These are phyloP conservation scores for Melampsora larici-populina DNA, from an alignment of 1,284 basidiomycete genomes.

Conservation along the genomic window DNA sequence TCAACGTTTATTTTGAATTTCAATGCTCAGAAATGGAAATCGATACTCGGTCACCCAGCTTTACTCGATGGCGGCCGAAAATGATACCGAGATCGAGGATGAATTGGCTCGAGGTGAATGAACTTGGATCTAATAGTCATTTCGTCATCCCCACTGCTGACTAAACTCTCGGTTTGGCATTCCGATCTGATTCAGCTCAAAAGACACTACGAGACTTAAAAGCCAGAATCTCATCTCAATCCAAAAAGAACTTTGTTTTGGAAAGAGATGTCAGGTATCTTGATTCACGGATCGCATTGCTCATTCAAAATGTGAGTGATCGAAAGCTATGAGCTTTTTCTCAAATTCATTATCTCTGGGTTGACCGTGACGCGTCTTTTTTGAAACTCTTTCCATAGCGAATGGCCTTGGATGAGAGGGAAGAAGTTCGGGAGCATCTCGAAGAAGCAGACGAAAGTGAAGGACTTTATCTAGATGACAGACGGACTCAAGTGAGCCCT, in stretches of 20 bases:
- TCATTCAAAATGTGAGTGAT: slow-evolving; percentile 85
- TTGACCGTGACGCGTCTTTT: background rate
- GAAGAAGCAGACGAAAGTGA: slow-evolving; percentile 90
- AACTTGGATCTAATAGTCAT: too few species aligned
- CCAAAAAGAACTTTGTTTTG: slow-evolving; percentile 81
- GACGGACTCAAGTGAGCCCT: slow-evolving; percentile 62
- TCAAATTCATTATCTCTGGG: too few species aligned
- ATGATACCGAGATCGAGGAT: slow-evolving; percentile 52
- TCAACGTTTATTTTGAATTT: too few species aligned
- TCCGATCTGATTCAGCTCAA: slow-evolving; percentile 54
- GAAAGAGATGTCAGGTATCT: slow-evolving; percentile 97
- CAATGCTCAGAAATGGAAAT: too few species aligned
- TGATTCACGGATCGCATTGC: slow-evolving; percentile 90
- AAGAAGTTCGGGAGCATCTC: slow-evolving; percentile 82
- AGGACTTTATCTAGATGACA: slow-evolving; percentile 86
- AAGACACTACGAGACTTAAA: too few species aligned
- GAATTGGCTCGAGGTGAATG: too few species aligned
- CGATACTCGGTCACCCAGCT: too few species aligned
- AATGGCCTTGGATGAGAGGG: too few species aligned
- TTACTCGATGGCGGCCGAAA: too few species aligned
- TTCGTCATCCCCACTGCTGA: too few species aligned
- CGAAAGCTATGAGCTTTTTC: background rate
- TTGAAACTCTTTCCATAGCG: slow-evolving; percentile 41
- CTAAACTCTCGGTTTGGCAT: too few species aligned
- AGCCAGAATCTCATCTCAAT: too few species aligned